Evolutionary conservation across 352 stramenopile genomes (phyloP), one percentile per base, ranked within the genome.

Genomic region (Saprolegnia diclina): DNA sequence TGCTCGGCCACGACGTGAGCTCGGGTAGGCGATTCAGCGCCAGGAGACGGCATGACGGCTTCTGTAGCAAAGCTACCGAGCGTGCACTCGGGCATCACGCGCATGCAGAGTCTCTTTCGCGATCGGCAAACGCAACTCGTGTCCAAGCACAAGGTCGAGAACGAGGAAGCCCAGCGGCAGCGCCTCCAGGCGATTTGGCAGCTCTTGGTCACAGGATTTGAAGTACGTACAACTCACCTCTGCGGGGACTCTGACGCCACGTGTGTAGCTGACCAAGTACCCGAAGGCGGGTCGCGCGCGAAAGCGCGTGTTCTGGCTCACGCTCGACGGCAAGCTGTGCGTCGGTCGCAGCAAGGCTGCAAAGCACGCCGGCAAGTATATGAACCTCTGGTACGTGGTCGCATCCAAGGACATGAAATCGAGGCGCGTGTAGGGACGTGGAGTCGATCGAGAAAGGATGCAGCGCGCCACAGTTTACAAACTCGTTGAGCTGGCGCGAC

Each of bases 131-230:
- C 24, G 18, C 24, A 42, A 6, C 16, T 16, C 26, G n/a, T 35
- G 57, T 77, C 24, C 69, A 82, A 35, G 67, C 52, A 9, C 64
- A 64, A 37, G 54, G 65, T 0, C 61, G 71, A 76, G 14, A 72
- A 71, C 16, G 74, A 74, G 48, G 77, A 84, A 13, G 56, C 59
- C 11, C 72, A 76, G 0, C 73, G 75, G 0, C 73, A 82, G 22
- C 81, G 81, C 46, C 72, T 85, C 0, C 71, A 80, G n/a, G 79
- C 77, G 4, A 80, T 87, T 50, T 85, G 79, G 79, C 79, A 87
- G 57, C 55, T 87, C 26, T 62, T 87, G 4, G 29, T 83, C 21
- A 87, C 79, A 0, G 79, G 79, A 3, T 87, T 87, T 61, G 79
- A 87, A 69, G 76, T 76, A 61, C 16, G 18, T 4, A 40, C 5